phyloP scores from a whole-genome alignment of 2,329 filamentous ascomycete genomes.

The Colletotrichum destructivum region DNA sequence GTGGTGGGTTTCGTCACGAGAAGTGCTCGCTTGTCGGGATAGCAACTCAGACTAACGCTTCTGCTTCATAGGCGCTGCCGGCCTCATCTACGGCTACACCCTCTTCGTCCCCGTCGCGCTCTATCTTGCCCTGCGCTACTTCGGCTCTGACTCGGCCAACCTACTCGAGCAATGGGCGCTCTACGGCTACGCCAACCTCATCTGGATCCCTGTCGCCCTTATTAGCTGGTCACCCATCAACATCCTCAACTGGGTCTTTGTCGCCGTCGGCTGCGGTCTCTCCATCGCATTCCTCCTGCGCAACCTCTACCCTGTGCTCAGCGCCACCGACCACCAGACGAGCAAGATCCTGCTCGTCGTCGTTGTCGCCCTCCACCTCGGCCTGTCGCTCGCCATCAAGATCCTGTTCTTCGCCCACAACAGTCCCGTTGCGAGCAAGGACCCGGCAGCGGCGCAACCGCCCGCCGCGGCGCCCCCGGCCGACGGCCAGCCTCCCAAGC shows the following conservation, averaged over 20 bases:
- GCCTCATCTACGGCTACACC: conserved; percentile 96
- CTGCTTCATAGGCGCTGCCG: conserved; percentile 78
- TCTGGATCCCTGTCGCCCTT: conserved; percentile 95
- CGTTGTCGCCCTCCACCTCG: conserved; percentile 88
- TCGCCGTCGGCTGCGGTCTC: conserved; percentile 86
- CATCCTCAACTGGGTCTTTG: conserved; percentile 94
- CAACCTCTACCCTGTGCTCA: conserved; percentile 92
- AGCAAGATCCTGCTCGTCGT: conserved; percentile 89
- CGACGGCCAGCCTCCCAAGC: conserved; percentile 33
- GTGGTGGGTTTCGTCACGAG: conserved; percentile 68
- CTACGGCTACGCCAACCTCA: conserved; percentile 96
- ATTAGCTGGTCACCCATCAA: conserved; percentile 91
- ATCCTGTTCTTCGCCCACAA: conserved; percentile 93
- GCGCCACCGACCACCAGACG: conserved; percentile 91
- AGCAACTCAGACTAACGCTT: conserved; percentile 6
- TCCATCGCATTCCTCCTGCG: conserved; percentile 88
- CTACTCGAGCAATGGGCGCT: conserved; percentile 95
- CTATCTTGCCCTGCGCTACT: conserved; percentile 93
- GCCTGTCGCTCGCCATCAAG: conserved; percentile 94
- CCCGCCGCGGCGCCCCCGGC: conserved; percentile 30
- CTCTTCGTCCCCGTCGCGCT: conserved; percentile 86
- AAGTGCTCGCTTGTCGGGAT: too few species aligned
- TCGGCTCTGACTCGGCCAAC: conserved; percentile 93
- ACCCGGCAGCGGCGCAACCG: conserved; percentile 29
- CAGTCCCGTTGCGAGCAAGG: conserved; percentile 62